Percentiles rank a stretch among this genome's conserved stretches.
These are phyloP conservation scores for Dalbergia cultrata DNA, from an alignment of 306 rosid species.

Conservation along the genomic window DNA sequence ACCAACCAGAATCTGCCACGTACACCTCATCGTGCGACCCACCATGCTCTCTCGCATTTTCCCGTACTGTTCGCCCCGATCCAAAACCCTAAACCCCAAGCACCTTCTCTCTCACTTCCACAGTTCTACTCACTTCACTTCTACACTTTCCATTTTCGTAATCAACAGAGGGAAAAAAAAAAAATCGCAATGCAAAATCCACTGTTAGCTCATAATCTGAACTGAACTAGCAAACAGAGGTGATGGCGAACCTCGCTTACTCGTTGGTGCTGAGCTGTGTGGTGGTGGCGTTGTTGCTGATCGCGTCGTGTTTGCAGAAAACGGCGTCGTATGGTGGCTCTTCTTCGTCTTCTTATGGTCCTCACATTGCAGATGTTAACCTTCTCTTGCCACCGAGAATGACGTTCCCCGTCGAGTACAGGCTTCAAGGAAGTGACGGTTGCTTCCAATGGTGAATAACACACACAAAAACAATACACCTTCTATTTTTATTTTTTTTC, in stretches of 20 bases:
- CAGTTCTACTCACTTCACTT: too few relatives aligned
- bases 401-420: constrained; percentile 82
- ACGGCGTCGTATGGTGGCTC: constrained; percentile 46
- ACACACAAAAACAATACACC: not conserved
- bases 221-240: not conserved
- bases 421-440: constrained; percentile 93
- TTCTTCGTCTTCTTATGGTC: constrained; percentile 64
- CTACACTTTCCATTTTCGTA: not conserved
- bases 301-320: not conserved
- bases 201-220: not conserved
- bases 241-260: constrained; percentile 28
- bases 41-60: too few relatives aligned
- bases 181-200: not conserved
- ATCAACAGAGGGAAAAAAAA: not conserved
- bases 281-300: not conserved
- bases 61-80: too few relatives aligned
- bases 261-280: constrained; percentile 14
- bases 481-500: not conserved
- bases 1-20: too few relatives aligned
- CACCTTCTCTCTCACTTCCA: not conserved
- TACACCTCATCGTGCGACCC: too few relatives aligned
- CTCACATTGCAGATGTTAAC: constrained; percentile 91
- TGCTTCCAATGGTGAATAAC: constrained; percentile 84
- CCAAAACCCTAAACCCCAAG: too few relatives aligned
- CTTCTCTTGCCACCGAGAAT: constrained; percentile 84